Conservation (phyloP, 768 basidiomycete species). For the Rhizopogon vulgaris region DNA sequence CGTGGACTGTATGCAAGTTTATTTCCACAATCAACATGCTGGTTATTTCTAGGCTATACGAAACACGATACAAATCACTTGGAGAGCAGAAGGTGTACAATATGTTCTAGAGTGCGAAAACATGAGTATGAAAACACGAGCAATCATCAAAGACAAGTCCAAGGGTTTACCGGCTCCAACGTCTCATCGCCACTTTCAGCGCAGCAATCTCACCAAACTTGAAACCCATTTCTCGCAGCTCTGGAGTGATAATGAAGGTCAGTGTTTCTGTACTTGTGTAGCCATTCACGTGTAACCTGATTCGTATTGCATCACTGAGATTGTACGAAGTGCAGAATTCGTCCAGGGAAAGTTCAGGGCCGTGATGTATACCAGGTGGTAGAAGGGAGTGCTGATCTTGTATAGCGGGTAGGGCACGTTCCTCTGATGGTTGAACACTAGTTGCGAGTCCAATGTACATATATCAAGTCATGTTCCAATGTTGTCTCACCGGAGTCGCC, state of each 20-base stretch:
- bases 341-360: neutral
- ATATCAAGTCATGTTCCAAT: no score
- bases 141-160: no score
- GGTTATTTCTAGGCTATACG: slow-evolving; percentile 6
- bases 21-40: no score
- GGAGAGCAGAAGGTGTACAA: neutral
- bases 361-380: neutral
- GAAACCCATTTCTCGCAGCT: neutral
- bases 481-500: no score
- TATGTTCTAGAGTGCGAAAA: neutral
- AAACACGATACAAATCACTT: neutral
- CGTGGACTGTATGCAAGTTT: slow-evolving; percentile 1
- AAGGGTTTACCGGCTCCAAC: no score
- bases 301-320: neutral
- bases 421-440: neutral
- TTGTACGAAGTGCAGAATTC: neutral
- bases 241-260: neutral
- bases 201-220: neutral
- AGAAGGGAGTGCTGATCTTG: neutral
- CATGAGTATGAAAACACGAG: neutral
- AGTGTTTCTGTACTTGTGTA: neutral
- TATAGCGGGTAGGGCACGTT: neutral
- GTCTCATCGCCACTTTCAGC: neutral
- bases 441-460: no score
- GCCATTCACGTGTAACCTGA: neutral